Evolutionary conservation across 345 rosid species (phyloP).

Genomic region (Psidium guajava): DNA sequence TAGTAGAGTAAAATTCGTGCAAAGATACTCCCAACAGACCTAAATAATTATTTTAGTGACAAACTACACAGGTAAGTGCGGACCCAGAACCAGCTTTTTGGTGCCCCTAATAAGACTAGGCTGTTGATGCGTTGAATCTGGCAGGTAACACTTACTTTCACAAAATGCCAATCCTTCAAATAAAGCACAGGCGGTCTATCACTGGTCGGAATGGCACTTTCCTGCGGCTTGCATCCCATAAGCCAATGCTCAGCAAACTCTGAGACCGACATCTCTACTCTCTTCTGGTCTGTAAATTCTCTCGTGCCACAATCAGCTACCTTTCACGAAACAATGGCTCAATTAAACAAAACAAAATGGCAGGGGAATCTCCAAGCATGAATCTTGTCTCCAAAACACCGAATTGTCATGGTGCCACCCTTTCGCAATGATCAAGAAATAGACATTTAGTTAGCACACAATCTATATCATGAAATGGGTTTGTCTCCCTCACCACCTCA

Average conservation of each 20-base stretch:
- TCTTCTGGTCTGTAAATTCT: conserved; percentile 79
- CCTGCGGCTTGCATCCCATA: not conserved
- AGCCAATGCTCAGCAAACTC: conserved; percentile 58
- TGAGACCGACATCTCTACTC: conserved; percentile 63
- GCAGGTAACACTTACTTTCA: conserved; percentile 30
- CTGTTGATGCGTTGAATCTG: not conserved
- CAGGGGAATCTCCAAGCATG: not conserved
- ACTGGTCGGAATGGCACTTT: not conserved
- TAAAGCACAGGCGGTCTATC: conserved; percentile 38
- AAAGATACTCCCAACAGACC: not conserved
- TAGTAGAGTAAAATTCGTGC: not conserved
- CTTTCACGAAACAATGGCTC: conserved; percentile 11
- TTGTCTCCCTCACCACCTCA: not conserved
- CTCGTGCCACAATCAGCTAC: conserved; percentile 81
- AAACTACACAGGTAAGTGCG: not conserved
- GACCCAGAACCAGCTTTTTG: not conserved
- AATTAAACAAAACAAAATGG: not conserved
- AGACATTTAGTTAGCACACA: not conserved
- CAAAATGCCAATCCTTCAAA: conserved; percentile 97
- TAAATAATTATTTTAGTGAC: not conserved
- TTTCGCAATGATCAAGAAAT: not conserved
- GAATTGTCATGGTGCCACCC: not conserved
- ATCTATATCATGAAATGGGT: not conserved
- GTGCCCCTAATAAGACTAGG: not conserved
- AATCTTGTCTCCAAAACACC: not conserved